Percentiles rank a stretch among this genome's conserved stretches.
phyloP scores from a whole-genome alignment of 192 early-diverging fungal species.

The Phycomyces blakesleeanus region DNA sequence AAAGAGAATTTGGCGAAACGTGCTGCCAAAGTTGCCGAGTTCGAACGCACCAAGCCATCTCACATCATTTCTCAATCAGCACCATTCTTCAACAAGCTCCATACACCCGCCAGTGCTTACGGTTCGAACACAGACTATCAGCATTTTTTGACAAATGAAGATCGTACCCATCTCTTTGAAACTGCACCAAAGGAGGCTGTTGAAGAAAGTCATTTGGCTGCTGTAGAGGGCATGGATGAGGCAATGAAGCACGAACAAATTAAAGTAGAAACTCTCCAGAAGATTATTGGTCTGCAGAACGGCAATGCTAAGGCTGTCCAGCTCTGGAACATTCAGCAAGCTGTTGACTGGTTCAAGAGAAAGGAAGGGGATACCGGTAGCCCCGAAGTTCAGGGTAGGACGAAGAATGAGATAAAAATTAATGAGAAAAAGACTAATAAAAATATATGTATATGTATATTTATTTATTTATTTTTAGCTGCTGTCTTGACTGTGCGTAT shows the following conservation, averaged over 20 bases:
- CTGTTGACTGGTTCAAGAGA: conserved; percentile 76
- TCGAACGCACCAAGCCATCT: conserved; percentile 33
- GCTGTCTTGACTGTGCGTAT: conserved; percentile 89
- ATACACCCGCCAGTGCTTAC: conserved; percentile 32
- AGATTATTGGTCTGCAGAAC: conserved; percentile 80
- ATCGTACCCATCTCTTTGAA: conserved; percentile 47
- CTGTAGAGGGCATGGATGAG: conserved; percentile 31
- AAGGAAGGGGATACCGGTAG: conserved; percentile 83
- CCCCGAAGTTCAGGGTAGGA: conserved; percentile 91
- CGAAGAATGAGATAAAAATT: background rate
- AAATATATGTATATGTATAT: background rate
- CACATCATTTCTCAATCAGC: conserved; percentile 27
- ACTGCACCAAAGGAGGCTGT: conserved; percentile 38
- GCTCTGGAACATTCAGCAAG: conserved; percentile 70
- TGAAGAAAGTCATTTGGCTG: conserved; percentile 19
- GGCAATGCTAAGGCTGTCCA: conserved; percentile 69
- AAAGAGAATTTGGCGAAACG: conserved; percentile 40
- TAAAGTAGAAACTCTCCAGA: conserved; percentile 63
- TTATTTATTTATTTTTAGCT: conserved; percentile 48
- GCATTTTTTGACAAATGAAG: conserved; percentile 45
- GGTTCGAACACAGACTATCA: conserved; percentile 31
- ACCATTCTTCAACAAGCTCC: conserved; percentile 29
- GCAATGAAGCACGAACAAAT: conserved; percentile 38
- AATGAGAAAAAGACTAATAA: background rate
- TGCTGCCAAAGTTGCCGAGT: conserved; percentile 23